Conservation (phyloP, 768 basidiomycete species). For the Cyathus striatus region DNA sequence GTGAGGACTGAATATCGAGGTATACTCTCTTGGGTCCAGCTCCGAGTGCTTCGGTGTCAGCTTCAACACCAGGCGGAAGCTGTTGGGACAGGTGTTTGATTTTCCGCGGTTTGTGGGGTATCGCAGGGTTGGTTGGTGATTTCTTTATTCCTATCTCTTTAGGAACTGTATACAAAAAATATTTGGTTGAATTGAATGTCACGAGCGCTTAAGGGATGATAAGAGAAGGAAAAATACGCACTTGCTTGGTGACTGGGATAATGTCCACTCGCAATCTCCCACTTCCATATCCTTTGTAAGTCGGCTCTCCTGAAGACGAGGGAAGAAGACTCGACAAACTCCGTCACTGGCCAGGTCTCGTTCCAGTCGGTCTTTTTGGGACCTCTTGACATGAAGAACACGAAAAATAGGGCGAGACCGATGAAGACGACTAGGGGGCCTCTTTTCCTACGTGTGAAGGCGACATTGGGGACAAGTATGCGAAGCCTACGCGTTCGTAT, state of each 20-base stretch:
- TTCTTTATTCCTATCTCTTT: constrained; percentile 51
- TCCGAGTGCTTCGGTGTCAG: constrained; percentile 51
- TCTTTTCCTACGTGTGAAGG: constrained; percentile 40
- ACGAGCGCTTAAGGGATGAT: not conserved
- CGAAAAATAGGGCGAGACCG: constrained; percentile 46
- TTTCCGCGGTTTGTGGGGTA: constrained; percentile 44
- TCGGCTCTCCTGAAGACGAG: constrained; percentile 68
- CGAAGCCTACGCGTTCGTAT: constrained; percentile 52
- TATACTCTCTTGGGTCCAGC: constrained; percentile 74
- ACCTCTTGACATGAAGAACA: constrained; percentile 37
- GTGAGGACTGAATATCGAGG: constrained; percentile 55
- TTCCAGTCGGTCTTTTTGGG: constrained; percentile 37
- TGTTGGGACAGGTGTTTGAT: constrained; percentile 40
- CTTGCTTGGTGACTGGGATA: constrained; percentile 71
- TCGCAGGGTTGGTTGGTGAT: constrained; percentile 60
- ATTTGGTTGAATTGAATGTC: not conserved
- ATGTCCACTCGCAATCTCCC: constrained; percentile 90
- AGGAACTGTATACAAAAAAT: constrained; percentile 48
- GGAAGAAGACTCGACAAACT: constrained; percentile 49
- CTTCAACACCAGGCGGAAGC: constrained; percentile 37
- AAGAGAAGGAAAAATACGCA: constrained; percentile 29
- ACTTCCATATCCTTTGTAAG: constrained; percentile 84
- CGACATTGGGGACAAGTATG: constrained; percentile 50
- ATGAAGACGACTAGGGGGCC: constrained; percentile 50
- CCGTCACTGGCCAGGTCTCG: constrained; percentile 28